Evolutionary conservation across 139 green algal genomes (phyloP).

Genomic region (Volvox africanus): DNA sequence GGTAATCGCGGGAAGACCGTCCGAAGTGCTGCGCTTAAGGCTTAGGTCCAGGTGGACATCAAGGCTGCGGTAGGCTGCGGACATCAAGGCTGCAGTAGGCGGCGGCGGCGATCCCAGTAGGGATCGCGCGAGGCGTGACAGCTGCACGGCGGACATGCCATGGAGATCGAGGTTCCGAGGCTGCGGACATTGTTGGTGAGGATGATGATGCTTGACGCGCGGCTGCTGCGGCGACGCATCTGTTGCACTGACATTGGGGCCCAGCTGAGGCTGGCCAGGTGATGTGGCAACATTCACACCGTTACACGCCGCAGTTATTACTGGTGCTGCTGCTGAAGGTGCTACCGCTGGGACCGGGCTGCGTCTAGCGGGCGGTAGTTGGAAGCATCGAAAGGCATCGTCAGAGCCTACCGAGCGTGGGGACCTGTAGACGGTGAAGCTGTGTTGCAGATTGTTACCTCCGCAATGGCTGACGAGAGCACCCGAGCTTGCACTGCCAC

Average conservation of each 20-base stretch:
- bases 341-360: no score
- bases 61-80: neutral
- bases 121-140: slow-evolving; percentile 6
- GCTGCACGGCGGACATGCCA: slow-evolving; percentile 7
- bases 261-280: no score
- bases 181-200: neutral
- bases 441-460: no score
- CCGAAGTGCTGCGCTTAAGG: neutral
- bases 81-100: neutral
- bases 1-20: no score
- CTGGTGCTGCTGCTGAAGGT: neutral
- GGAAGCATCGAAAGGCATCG: no score
- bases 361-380: no score
- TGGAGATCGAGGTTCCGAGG: neutral
- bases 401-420: no score
- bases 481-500: no score
- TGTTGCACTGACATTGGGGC: no score
- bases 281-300: no score
- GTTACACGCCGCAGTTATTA: neutral
- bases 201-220: neutral
- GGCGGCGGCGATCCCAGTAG: neutral
- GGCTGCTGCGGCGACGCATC: neutral
- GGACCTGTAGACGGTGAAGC: no score
- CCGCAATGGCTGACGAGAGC: no score
- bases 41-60: neutral